A percentile compares a stretch with the other conserved stretches of the same genome.
Conservation (phyloP, 2,329 filamentous ascomycete species). For the Scedosporium aurantiacum region DNA sequence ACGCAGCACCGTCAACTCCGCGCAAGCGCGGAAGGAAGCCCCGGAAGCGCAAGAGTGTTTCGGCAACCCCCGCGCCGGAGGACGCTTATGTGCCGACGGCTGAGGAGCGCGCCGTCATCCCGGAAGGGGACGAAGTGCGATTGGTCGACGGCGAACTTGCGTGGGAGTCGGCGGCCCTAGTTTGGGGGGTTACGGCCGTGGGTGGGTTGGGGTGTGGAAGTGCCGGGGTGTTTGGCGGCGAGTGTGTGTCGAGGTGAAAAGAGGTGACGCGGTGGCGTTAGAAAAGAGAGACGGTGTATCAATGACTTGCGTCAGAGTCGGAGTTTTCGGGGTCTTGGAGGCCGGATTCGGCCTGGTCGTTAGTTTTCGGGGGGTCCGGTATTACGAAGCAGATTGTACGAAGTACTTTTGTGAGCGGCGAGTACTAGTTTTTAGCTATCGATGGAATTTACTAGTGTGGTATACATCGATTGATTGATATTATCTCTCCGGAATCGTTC, state of each 20-base stretch:
- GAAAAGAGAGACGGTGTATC: background rate
- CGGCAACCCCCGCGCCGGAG: slow-evolving; percentile 13
- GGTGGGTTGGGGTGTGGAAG: slow-evolving; percentile 33
- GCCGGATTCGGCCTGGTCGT: background rate
- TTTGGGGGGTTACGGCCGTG: slow-evolving; percentile 32
- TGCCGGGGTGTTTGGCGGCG: slow-evolving; percentile 34
- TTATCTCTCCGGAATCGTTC: no score
- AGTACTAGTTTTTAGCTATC: background rate
- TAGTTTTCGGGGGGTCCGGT: background rate
- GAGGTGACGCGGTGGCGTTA: background rate
- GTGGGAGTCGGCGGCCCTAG: slow-evolving; percentile 34
- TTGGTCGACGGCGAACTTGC: slow-evolving; percentile 24
- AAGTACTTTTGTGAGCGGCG: background rate
- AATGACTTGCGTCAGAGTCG: background rate
- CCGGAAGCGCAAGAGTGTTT: background rate
- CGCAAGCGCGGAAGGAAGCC: background rate
- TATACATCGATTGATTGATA: no score
- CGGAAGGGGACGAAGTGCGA: slow-evolving; percentile 31
- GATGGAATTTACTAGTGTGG: no score
- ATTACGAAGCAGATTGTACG: background rate
- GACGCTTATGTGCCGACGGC: slow-evolving; percentile 26
- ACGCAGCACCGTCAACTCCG: background rate
- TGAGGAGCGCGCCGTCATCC: slow-evolving; percentile 17
- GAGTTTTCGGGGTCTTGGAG: background rate
- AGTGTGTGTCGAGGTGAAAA: slow-evolving; percentile 28